These are phyloP conservation scores for Pythium biforme DNA, from an alignment of 352 stramenopile species.

Conservation along the genomic window DNA sequence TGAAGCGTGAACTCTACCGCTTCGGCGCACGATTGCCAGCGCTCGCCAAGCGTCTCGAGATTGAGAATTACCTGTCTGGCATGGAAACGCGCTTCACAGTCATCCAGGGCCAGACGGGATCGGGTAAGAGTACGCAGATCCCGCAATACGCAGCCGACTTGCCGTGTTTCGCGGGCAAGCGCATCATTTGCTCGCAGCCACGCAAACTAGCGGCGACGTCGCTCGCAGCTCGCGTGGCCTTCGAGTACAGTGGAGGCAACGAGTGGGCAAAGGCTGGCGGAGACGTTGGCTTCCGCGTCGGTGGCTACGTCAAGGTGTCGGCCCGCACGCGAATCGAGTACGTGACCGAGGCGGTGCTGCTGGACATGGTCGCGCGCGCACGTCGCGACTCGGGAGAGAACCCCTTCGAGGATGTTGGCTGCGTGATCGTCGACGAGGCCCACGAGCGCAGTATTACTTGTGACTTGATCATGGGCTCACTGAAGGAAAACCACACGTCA, in stretches of 20 bases:
- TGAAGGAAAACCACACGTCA: constrained; percentile 41
- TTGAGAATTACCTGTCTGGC: constrained; percentile 13
- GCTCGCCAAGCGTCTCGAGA: constrained; percentile 28
- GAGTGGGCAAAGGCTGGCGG: constrained; percentile 16
- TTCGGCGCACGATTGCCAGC: constrained; percentile 20
- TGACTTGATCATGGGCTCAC: constrained; percentile 30
- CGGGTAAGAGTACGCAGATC: constrained; percentile 32
- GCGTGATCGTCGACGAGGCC: constrained; percentile 32
- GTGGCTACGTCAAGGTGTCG: constrained; percentile 15
- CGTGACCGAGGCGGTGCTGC: constrained; percentile 26
- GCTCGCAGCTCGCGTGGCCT: constrained; percentile 25
- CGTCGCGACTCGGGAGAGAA: constrained; percentile 9
- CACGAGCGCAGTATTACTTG: constrained; percentile 28
- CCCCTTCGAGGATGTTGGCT: constrained; percentile 27
- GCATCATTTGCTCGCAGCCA: constrained; percentile 34
- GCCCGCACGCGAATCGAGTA: constrained; percentile 24
- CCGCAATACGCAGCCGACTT: constrained; percentile 25
- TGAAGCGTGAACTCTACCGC: constrained; percentile 26
- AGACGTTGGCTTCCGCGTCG: constrained; percentile 26
- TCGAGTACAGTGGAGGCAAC: constrained; percentile 24
- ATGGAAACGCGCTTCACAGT: constrained; percentile 18
- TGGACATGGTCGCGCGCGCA: constrained; percentile 28
- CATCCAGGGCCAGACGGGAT: constrained; percentile 28
- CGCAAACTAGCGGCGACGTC: constrained; percentile 26
- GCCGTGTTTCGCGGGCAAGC: constrained; percentile 22